Evolutionary conservation across 192 early-diverging fungal genomes (phyloP).

Genomic region (Mortierella alpina): DNA sequence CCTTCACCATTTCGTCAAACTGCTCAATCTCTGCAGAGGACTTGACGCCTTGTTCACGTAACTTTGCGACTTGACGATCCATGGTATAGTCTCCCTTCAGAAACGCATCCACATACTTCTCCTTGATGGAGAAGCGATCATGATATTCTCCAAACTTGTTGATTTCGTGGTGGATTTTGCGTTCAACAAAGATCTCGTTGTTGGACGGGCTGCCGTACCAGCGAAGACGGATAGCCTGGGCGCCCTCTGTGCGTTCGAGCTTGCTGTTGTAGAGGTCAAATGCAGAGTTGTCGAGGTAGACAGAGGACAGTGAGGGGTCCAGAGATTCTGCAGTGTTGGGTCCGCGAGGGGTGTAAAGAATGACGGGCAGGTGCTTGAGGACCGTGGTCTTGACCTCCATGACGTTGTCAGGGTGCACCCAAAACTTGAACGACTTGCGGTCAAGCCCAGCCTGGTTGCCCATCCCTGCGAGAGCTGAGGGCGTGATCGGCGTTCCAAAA

Average conservation of each 20-base stretch:
- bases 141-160: conserved; percentile 93
- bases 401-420: conserved; percentile 96
- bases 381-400: conserved; percentile 93
- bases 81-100: conserved; percentile 82
- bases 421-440: conserved; percentile 91
- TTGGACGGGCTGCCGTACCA: conserved; percentile 91
- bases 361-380: conserved; percentile 89
- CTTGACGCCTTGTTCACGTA: conserved; percentile 78
- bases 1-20: conserved; percentile 74
- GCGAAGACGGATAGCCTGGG: conserved; percentile 89
- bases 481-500: conserved; percentile 36
- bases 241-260: conserved; percentile 88
- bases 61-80: conserved; percentile 78
- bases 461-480: conserved; percentile 44
- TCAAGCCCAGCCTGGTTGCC: conserved; percentile 70
- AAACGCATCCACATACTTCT: conserved; percentile 91
- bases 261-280: conserved; percentile 91
- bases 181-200: conserved; percentile 86
- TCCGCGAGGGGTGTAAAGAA: conserved; percentile 86
- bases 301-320: conserved; percentile 91
- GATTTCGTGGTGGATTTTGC: conserved; percentile 53
- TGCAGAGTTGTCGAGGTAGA: conserved; percentile 92
- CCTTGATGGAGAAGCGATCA: conserved; percentile 92
- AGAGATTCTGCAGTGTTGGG: conserved; percentile 64
- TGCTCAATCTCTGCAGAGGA: conserved; percentile 79